Conservation (phyloP, 2,329 filamentous ascomycete genomes). For the Alternaria incomplexa region DNA sequence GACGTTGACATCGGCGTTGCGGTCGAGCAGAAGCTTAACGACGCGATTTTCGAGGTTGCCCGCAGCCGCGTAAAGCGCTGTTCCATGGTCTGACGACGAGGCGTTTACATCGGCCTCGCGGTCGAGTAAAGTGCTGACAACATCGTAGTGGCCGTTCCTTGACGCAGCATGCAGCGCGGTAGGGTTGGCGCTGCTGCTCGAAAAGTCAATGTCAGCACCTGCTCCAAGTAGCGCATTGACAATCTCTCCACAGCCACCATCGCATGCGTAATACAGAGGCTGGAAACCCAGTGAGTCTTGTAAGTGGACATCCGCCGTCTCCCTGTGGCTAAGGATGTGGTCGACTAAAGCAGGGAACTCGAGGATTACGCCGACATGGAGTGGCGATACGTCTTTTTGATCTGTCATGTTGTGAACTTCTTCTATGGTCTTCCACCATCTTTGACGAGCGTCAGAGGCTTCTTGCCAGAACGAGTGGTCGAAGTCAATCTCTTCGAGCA, state of each 20-base stretch:
- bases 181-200: conserved; percentile 5
- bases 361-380: conserved; percentile 27
- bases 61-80: conserved; percentile 23
- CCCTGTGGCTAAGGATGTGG: conserved; percentile 16
- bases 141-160: conserved; percentile 14
- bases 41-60: conserved; percentile 13
- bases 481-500: conserved; percentile 28
- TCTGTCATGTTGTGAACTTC: conserved; percentile 14
- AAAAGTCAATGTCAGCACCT: conserved; percentile 21
- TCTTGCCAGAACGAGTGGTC: conserved; percentile 24
- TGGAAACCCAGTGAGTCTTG: conserved; percentile 27
- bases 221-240: conserved; percentile 21
- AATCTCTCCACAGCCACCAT: conserved; percentile 21
- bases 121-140: conserved; percentile 23
- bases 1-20: conserved; percentile 22
- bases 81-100: conserved; percentile 13
- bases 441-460: conserved; percentile 15
- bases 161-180: conserved; percentile 23
- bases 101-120: conserved; percentile 21
- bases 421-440: conserved; percentile 24
- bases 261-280: conserved; percentile 29
- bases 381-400: conserved; percentile 18
- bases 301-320: conserved; percentile 16
- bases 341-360: conserved; percentile 25
- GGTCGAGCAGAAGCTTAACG: conserved; percentile 16